These are phyloP conservation scores for Avena eriantha DNA, from an alignment of 176 grass and related monocot species.

Conservation along the genomic window DNA sequence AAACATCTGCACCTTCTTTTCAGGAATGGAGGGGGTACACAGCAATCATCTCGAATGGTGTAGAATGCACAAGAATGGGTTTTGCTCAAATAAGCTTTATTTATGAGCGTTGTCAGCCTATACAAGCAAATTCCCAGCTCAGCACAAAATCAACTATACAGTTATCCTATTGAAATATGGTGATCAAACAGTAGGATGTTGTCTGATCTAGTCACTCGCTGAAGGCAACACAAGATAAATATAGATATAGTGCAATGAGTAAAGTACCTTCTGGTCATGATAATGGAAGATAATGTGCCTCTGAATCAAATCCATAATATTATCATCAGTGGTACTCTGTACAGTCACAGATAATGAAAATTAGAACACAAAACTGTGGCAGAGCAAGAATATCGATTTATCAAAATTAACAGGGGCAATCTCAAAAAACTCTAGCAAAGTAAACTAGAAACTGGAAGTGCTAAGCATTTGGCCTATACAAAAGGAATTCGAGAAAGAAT, in stretches of 20 bases:
- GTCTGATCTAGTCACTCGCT: background rate
- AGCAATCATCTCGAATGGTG: slow-evolving; percentile 2
- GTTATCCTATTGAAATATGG: slow-evolving; percentile 5
- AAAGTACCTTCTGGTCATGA: slow-evolving; percentile 81
- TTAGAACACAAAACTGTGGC: slow-evolving; percentile 25
- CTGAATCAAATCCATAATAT: slow-evolving; percentile 81
- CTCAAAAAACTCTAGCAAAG: slow-evolving; percentile 7
- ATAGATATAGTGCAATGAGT: slow-evolving; percentile 22
- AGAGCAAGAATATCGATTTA: slow-evolving; percentile 33
- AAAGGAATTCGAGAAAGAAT: slow-evolving; percentile 6
- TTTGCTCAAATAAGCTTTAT: slow-evolving; percentile 11
- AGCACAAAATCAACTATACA: background rate
- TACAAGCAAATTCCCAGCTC: slow-evolving; percentile 20
- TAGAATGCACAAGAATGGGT: background rate
- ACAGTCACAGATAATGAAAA: slow-evolving; percentile 44
- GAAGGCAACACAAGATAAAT: slow-evolving; percentile 27
- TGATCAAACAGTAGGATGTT: slow-evolving; percentile 27
- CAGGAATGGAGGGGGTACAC: background rate
- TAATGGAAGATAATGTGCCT: slow-evolving; percentile 73
- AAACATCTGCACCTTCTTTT: background rate
- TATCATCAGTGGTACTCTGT: slow-evolving; percentile 73
- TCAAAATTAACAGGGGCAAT: slow-evolving; percentile 22
- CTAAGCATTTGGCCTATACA: background rate
- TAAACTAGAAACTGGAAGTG: slow-evolving; percentile 26
- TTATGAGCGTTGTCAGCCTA: background rate